These are phyloP conservation scores for Gossypium lobatum DNA, from an alignment of 441 rosid genomes.

Conservation along the genomic window DNA sequence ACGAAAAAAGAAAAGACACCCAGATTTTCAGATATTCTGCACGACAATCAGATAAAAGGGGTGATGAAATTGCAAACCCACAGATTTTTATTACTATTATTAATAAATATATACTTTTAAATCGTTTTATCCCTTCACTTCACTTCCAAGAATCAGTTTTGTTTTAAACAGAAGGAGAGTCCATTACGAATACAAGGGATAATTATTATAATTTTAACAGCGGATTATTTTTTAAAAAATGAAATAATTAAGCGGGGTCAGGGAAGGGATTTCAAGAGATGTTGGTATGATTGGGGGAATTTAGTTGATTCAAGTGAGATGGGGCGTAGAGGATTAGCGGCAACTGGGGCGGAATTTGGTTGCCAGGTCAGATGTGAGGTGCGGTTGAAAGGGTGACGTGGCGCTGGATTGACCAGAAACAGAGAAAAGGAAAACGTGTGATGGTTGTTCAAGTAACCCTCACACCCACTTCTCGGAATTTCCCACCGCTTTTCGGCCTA, in stretches of 20 bases:
- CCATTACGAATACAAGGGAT: not conserved
- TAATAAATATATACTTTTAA: too few species aligned
- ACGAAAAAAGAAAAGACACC: not conserved
- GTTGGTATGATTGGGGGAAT: not conserved
- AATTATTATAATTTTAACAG: not conserved
- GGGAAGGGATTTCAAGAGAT: not conserved
- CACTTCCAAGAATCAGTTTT: slow-evolving; percentile 4
- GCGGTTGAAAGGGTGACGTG: slow-evolving; percentile 26
- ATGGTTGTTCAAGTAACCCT: slow-evolving; percentile 22
- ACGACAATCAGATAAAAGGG: not conserved
- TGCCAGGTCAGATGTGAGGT: slow-evolving; percentile 30
- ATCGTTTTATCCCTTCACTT: not conserved
- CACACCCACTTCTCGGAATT: not conserved
- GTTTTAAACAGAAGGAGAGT: not conserved
- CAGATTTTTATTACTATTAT: not conserved
- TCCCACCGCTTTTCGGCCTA: not conserved
- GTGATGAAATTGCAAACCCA: not conserved
- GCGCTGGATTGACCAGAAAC: slow-evolving; percentile 17
- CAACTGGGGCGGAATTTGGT: not conserved
- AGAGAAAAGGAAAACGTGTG: slow-evolving; percentile 15
- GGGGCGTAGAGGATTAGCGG: slow-evolving; percentile 9
- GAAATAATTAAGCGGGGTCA: not conserved
- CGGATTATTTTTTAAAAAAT: not conserved
- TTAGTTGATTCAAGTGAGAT: not conserved
- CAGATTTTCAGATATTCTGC: not conserved